Percentiles rank a stretch among this genome's conserved stretches.
These are phyloP conservation scores for Exophiala aquamarina DNA, from an alignment of 2,329 filamentous ascomycete genomes.

Conservation along the genomic window DNA sequence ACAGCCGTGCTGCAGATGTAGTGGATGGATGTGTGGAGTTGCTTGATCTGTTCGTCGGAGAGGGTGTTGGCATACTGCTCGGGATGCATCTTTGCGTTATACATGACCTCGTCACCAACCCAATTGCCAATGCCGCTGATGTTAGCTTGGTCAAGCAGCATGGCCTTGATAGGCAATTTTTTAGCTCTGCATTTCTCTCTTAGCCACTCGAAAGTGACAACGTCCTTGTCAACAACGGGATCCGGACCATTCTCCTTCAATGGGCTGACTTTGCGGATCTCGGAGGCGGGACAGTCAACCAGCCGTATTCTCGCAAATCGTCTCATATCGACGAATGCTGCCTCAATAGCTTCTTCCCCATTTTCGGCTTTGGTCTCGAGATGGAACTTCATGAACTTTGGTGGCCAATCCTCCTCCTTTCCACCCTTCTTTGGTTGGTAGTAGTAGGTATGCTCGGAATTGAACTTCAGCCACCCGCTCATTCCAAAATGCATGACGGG, in stretches of 20 bases:
- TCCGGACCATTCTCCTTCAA: constrained; percentile 92
- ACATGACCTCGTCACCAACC: constrained; percentile 94
- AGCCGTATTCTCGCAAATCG: constrained; percentile 77
- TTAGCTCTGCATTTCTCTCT: constrained; percentile 69
- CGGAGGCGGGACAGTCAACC: constrained; percentile 72
- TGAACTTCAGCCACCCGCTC: constrained; percentile 85
- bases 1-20: constrained; percentile 80
- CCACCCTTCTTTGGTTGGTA: constrained; percentile 65
- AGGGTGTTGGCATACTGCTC: constrained; percentile 91
- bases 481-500: constrained; percentile 83
- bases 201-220: constrained; percentile 76
- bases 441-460: constrained; percentile 73
- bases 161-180: constrained; percentile 82
- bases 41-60: constrained; percentile 66
- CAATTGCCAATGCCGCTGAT: constrained; percentile 95
- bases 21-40: constrained; percentile 70
- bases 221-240: constrained; percentile 76
- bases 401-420: constrained; percentile 72
- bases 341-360: constrained; percentile 57
- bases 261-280: constrained; percentile 75
- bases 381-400: constrained; percentile 84
- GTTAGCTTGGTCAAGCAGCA: constrained; percentile 82
- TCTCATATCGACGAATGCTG: constrained; percentile 81
- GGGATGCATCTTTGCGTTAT: constrained; percentile 83
- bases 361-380: constrained; percentile 62